Conservation (phyloP, 768 basidiomycete genomes). For the Trametopsis cervina region DNA sequence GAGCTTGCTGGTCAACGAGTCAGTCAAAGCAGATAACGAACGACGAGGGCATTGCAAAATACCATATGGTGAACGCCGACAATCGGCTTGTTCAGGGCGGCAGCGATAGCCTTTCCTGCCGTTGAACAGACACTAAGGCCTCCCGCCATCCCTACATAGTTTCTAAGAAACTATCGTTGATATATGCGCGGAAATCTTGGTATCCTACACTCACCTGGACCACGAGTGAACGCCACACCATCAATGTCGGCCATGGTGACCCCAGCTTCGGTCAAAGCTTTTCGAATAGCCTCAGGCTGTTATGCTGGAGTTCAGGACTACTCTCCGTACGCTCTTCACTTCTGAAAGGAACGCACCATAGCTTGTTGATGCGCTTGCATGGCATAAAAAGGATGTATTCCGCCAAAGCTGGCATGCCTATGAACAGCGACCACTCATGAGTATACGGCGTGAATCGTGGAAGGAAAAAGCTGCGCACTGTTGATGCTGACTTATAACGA, state of each 20-base stretch:
- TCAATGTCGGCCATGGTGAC: slow-evolving; percentile 59
- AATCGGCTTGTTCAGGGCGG: slow-evolving; percentile 66
- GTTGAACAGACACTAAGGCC: slow-evolving; percentile 74
- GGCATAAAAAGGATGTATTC: slow-evolving; percentile 75
- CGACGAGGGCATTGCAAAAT: slow-evolving; percentile 8
- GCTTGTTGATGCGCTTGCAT: slow-evolving; percentile 74
- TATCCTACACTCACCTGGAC: slow-evolving; percentile 48
- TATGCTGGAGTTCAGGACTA: background rate
- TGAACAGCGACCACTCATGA: background rate
- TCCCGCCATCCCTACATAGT: slow-evolving; percentile 55
- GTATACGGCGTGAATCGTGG: background rate
- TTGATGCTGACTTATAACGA: slow-evolving; percentile 77
- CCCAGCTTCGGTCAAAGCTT: slow-evolving; percentile 61
- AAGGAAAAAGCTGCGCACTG: slow-evolving; percentile 33
- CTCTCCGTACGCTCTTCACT: too few relatives aligned
- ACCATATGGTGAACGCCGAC: slow-evolving; percentile 97
- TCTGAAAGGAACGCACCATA: slow-evolving; percentile 38
- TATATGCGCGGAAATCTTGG: background rate
- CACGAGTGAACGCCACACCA: slow-evolving; percentile 87
- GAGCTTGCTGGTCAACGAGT: slow-evolving; percentile 66
- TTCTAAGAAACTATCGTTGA: background rate
- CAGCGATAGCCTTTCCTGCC: slow-evolving; percentile 76
- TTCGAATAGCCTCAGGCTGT: slow-evolving; percentile 67
- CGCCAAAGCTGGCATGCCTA: slow-evolving; percentile 59
- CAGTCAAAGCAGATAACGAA: background rate